Evolutionary conservation across 2,329 filamentous ascomycete genomes (phyloP), one percentile per base, ranked within the genome.

Genomic region (Canariomyces notabilis): DNA sequence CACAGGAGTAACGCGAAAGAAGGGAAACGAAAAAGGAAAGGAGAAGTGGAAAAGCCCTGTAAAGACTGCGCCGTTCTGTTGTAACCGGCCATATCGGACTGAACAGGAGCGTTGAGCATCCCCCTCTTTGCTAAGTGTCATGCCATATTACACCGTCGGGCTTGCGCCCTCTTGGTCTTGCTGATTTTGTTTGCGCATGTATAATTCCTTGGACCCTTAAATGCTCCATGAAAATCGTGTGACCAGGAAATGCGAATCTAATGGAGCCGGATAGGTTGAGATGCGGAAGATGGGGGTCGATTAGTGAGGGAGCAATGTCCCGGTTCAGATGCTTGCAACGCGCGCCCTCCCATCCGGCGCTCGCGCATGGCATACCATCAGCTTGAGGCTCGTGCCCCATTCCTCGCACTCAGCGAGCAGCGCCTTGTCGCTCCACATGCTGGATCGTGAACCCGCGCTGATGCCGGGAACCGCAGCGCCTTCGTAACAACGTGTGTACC

Each of bases 401-500:
- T 85, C 83, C 67, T 94, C 87, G 60, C 90, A 96, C 68, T 98
- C 93, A 14, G 79, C 72, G 37, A 97, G 71, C 21, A 97, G 68
- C 8, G 76, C 75, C 45, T 76, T 79, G 61, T 96, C 86, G 37
- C 75, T 77, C 85, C 90, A 97, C 55, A 97, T 87, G 63, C 85
- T 79, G 37, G 71, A 69, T 38, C 71, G 68, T 40, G 72, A 42
- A 15, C 44, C 63, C 40, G 73, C 57, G 23, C 70, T 64, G 49
- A 48, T 29, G 53, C 49, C n/a, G 6, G 74, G 67, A 49, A 78
- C 65, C 7, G 82, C 72, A 4, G 77, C 74, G 46, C 77, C 80
- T 67, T 96, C 91, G 64, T 96, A 97, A 71, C 91, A 96, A 42
- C 86, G 81, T 8, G 82, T 87, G 67, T 95, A 97, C 93, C 93